These are phyloP conservation scores for Epithemia pelagica DNA, from an alignment of 108 stramenopile genomes.

Conservation along the genomic window DNA sequence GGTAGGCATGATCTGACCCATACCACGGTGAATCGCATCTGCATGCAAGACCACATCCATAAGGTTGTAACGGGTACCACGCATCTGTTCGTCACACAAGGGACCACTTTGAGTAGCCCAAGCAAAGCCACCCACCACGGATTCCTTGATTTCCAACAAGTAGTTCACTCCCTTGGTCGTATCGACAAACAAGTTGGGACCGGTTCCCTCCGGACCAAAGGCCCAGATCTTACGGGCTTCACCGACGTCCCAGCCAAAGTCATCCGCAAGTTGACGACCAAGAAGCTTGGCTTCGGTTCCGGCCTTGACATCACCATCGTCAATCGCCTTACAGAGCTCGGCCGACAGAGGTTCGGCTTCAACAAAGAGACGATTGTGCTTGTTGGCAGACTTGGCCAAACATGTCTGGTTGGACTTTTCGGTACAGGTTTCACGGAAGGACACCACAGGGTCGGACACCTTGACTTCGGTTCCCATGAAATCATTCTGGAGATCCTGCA, in stretches of 20 bases:
- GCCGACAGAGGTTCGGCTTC: conserved; percentile 79
- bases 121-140: conserved; percentile 97
- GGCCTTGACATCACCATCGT: conserved; percentile 88
- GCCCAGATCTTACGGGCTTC: conserved; percentile 99
- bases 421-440: conserved; percentile 98
- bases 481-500: conserved; percentile 99
- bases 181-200: conserved; percentile 97
- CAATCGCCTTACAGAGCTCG: conserved; percentile 93
- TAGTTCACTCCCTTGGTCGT: conserved; percentile 99
- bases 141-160: conserved; percentile 99
- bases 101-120: conserved; percentile 98
- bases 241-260: conserved; percentile 95
- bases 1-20: conserved; percentile 99
- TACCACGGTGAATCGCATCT: conserved; percentile 99
- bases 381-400: conserved; percentile 99
- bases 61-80: conserved; percentile 94
- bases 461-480: conserved; percentile 99
- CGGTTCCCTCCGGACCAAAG: conserved; percentile 98
- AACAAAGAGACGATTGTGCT: conserved; percentile 99
- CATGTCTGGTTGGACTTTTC: conserved; percentile 87
- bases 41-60: conserved; percentile 99
- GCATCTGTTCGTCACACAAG: conserved; percentile 97
- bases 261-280: conserved; percentile 92
- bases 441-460: conserved; percentile 99
- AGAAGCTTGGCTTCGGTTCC: conserved; percentile 89